Percentiles rank a stretch among this genome's conserved stretches.
These are phyloP conservation scores for Rachicladosporium sp. DNA, from an alignment of 2,329 filamentous ascomycete genomes.

Conservation along the genomic window DNA sequence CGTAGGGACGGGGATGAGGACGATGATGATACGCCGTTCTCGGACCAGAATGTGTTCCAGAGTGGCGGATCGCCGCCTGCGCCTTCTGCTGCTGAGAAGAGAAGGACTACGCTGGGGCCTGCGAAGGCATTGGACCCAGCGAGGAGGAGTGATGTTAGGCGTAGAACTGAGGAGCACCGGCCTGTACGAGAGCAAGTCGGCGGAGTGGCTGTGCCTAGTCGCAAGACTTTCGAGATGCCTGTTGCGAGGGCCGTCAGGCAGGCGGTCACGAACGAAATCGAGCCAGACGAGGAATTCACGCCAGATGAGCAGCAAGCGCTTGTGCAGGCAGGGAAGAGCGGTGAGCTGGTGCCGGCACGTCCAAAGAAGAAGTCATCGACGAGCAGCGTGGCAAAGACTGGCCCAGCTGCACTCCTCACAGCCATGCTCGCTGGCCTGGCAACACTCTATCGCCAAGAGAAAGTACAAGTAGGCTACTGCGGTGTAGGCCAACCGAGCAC, in stretches of 20 bases:
- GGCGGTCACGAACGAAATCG: constrained; percentile 36
- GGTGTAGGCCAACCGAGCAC: constrained; percentile 58
- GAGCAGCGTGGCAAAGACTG: constrained; percentile 44
- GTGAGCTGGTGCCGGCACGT: constrained; percentile 33
- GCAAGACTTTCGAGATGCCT: constrained; percentile 48
- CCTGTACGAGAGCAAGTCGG: constrained; percentile 40
- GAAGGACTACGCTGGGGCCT: constrained; percentile 39
- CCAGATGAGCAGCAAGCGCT: constrained; percentile 76
- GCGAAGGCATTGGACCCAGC: constrained; percentile 26
- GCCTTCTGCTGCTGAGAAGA: constrained; percentile 45
- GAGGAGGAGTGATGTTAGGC: constrained; percentile 30
- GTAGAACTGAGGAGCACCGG: constrained; percentile 30
- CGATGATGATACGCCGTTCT: constrained; percentile 54
- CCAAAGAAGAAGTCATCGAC: constrained; percentile 30
- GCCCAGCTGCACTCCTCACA: constrained; percentile 58
- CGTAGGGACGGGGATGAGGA: constrained; percentile 18
- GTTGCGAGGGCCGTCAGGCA: constrained; percentile 33
- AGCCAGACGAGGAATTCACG: constrained; percentile 83
- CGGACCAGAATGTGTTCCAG: constrained; percentile 86
- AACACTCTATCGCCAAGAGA: constrained; percentile 84
- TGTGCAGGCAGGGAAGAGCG: constrained; percentile 49
- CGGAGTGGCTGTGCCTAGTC: constrained; percentile 40
- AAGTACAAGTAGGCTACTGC: constrained; percentile 91
- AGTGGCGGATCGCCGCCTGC: constrained; percentile 17
- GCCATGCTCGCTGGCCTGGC: constrained; percentile 61